Percentiles rank a stretch among this genome's conserved stretches.
phyloP scores from a whole-genome alignment of 225 moss, liverwort and hornwort species.

The Ulota crispa region DNA sequence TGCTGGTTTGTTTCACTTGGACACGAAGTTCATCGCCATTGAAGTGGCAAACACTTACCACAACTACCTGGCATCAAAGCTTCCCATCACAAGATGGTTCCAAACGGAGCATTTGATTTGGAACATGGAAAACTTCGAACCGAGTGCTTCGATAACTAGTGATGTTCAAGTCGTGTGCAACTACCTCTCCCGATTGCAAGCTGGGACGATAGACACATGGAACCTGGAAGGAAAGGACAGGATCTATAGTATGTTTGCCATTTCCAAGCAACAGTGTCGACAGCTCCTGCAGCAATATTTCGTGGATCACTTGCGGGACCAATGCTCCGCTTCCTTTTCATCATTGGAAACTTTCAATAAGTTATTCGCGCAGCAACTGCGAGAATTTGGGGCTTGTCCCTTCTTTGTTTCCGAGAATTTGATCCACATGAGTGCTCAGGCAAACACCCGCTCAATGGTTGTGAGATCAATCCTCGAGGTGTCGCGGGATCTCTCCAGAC shows the following conservation, averaged over 20 bases:
- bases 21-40: slow-evolving; percentile 39
- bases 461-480: slow-evolving; percentile 48
- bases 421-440: slow-evolving; percentile 37
- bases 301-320: slow-evolving; percentile 38
- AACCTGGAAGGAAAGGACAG: slow-evolving; percentile 3
- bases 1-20: slow-evolving; percentile 47
- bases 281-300: slow-evolving; percentile 40
- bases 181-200: slow-evolving; percentile 35
- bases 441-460: slow-evolving; percentile 27
- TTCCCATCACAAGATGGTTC: slow-evolving; percentile 48
- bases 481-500: slow-evolving; percentile 39
- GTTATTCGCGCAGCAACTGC: slow-evolving; percentile 48
- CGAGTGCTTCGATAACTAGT: slow-evolving; percentile 18
- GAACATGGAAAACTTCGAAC: slow-evolving; percentile 40
- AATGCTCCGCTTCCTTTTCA: slow-evolving; percentile 33
- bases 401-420: slow-evolving; percentile 41
- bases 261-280: slow-evolving; percentile 27
- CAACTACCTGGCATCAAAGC: slow-evolving; percentile 47
- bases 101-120: slow-evolving; percentile 38
- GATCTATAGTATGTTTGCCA: background rate
- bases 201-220: slow-evolving; percentile 16
- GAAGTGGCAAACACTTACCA: slow-evolving; percentile 58
- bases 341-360: slow-evolving; percentile 44
- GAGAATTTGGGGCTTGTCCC: slow-evolving; percentile 32
- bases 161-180: slow-evolving; percentile 50